Percentiles rank a stretch among this genome's conserved stretches.
These are phyloP conservation scores for Yarrowia deformans DNA, from an alignment of 805 yeast genomes.

Conservation along the genomic window DNA sequence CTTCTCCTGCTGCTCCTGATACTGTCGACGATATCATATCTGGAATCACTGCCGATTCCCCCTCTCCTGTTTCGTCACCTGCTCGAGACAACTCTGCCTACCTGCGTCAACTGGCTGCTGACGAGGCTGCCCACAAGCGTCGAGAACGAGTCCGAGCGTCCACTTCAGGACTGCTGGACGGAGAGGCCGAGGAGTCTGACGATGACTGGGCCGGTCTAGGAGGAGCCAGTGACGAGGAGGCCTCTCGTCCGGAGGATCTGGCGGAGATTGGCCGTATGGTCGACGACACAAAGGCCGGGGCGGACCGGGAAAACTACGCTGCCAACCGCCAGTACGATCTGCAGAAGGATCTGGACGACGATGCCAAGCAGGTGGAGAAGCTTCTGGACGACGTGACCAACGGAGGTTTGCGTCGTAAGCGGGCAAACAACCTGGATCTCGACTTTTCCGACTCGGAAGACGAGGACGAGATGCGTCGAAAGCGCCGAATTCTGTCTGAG, in stretches of 20 bases:
- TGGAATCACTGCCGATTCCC: background rate
- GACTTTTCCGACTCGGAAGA: slow-evolving; percentile 39
- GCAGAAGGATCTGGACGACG: slow-evolving; percentile 43
- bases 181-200: slow-evolving; percentile 47
- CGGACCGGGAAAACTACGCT: slow-evolving; percentile 15
- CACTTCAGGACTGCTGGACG: slow-evolving; percentile 43
- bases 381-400: slow-evolving; percentile 45
- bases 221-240: slow-evolving; percentile 46
- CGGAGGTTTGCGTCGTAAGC: slow-evolving; percentile 42
- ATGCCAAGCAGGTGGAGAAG: slow-evolving; percentile 43
- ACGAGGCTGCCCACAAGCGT: slow-evolving; percentile 9
- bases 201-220: slow-evolving; percentile 49
- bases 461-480: slow-evolving; percentile 35
- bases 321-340: slow-evolving; percentile 43
- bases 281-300: slow-evolving; percentile 43
- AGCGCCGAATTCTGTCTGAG: slow-evolving; percentile 24
- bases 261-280: slow-evolving; percentile 44
- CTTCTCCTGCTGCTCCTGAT: background rate
- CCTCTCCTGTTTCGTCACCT: background rate
- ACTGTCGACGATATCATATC: slow-evolving; percentile 1
- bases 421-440: slow-evolving; percentile 30
- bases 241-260: slow-evolving; percentile 40
- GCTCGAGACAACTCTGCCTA: slow-evolving; percentile 17
- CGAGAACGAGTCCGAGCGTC: slow-evolving; percentile 13
- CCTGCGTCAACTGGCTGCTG: background rate